Percentiles rank a stretch among this genome's conserved stretches.
phyloP scores from a whole-genome alignment of 495 filamentous ascomycete genomes.

The Lasiosphaeria hispida region DNA sequence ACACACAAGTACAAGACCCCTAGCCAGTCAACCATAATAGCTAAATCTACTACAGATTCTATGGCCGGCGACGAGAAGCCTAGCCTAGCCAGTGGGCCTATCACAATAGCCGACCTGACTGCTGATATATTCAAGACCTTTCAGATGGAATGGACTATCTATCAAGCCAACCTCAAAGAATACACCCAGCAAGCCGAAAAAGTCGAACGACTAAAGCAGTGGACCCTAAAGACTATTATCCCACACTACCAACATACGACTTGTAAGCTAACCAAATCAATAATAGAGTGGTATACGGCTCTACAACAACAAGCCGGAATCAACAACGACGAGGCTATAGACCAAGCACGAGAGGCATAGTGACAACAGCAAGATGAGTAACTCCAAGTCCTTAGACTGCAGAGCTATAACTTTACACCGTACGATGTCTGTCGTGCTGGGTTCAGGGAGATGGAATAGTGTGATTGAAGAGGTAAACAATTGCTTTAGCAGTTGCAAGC shows the following conservation, averaged over 20 bases:
- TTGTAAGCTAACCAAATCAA: background rate
- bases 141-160: slow-evolving; percentile 8
- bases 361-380: too few species aligned
- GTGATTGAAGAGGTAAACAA: too few species aligned
- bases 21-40: background rate
- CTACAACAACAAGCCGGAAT: too few species aligned
- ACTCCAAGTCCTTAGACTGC: too few species aligned
- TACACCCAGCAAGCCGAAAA: background rate
- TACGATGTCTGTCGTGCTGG: too few species aligned
- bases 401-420: too few species aligned
- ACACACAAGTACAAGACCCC: slow-evolving; percentile 3
- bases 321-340: too few species aligned
- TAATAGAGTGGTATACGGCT: background rate
- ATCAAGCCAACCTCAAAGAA: slow-evolving; percentile 2
- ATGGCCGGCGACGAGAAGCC: background rate
- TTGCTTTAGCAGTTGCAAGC: too few species aligned
- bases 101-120: background rate
- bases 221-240: background rate
- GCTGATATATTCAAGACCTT: background rate
- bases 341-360: too few species aligned
- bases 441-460: too few species aligned
- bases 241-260: background rate
- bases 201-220: slow-evolving; percentile 3
- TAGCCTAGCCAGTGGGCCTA: background rate
- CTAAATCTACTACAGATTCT: background rate